These are phyloP conservation scores for Wickerhamomyces sp. DNA, from an alignment of 1,139 yeast genomes.

Conservation along the genomic window DNA sequence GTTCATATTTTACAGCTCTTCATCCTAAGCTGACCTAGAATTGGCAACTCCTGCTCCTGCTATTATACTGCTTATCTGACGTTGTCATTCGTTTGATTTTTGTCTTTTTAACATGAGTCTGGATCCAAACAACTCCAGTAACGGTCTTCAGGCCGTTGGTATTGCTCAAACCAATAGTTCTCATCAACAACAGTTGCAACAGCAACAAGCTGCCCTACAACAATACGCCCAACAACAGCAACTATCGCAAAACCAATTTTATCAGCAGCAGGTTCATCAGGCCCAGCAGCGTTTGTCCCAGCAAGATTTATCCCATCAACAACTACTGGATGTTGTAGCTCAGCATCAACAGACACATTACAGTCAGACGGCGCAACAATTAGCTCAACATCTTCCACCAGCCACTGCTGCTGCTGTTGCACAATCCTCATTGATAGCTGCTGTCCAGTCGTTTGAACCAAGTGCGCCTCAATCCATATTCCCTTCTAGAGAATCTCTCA, in stretches of 20 bases:
- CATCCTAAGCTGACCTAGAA: too few relatives aligned
- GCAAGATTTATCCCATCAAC: slow-evolving; percentile 1
- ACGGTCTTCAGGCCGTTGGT: slow-evolving; percentile 8
- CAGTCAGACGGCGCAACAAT: slow-evolving; percentile 1
- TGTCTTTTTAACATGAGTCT: slow-evolving; percentile 6
- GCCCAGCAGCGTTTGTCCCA: slow-evolving; percentile 2
- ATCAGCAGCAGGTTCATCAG: slow-evolving; percentile 2
- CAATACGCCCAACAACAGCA: slow-evolving; percentile 5
- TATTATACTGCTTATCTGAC: too few relatives aligned
- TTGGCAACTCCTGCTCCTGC: too few relatives aligned
- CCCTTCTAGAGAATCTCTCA: slow-evolving; percentile 17
- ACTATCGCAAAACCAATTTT: slow-evolving; percentile 1
- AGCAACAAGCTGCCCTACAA: slow-evolving; percentile 2
- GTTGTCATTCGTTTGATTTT: too few relatives aligned
- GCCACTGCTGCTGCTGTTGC: slow-evolving; percentile 8
- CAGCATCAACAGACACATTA: slow-evolving; percentile 1
- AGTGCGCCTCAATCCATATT: slow-evolving; percentile 22
- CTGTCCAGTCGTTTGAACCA: slow-evolving; percentile 13
- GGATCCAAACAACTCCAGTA: slow-evolving; percentile 8
- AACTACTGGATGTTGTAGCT: slow-evolving; percentile 1
- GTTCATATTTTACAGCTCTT: too few relatives aligned
- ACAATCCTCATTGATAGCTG: slow-evolving; percentile 1
- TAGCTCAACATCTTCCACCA: slow-evolving; percentile 1
- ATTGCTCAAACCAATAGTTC: slow-evolving; percentile 10
- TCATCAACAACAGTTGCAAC: slow-evolving; percentile 4